These are phyloP conservation scores for Xerocomus potaroensis DNA, from an alignment of 768 basidiomycete species.

Conservation along the genomic window DNA sequence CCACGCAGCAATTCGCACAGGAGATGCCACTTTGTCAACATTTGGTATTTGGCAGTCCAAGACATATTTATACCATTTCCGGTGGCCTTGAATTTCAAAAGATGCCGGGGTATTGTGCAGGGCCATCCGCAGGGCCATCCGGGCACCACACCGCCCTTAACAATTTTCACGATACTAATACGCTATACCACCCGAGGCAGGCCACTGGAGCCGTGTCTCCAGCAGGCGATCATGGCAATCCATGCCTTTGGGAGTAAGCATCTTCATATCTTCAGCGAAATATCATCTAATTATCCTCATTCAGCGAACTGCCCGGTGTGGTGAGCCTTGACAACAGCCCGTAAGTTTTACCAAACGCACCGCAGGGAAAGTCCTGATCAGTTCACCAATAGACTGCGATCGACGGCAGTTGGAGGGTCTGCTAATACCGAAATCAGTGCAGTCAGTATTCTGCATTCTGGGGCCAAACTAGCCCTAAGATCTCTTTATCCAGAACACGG, in stretches of 20 bases:
- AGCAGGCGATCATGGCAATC: background rate
- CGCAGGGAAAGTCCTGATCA: background rate
- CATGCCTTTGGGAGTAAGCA: background rate
- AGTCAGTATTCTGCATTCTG: background rate
- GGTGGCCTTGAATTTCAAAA: no score
- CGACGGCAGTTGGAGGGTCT: background rate
- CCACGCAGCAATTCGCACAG: no score
- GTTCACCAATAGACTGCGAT: constrained; percentile 1
- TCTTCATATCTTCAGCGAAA: background rate
- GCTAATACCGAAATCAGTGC: background rate
- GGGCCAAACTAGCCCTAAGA: no score
- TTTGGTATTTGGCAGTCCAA: no score
- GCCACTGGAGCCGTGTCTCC: background rate
- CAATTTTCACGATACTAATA: background rate
- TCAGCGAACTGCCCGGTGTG: background rate
- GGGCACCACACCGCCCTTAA: no score
- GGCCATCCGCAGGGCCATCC: no score
- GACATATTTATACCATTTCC: no score
- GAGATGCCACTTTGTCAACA: no score
- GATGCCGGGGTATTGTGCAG: no score
- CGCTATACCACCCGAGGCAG: background rate
- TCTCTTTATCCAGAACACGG: background rate
- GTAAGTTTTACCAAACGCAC: constrained; percentile 1
- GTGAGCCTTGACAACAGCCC: background rate
- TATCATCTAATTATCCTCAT: background rate